Conservation (phyloP, 1,284 basidiomycete species). For the Trichosporon ovoides region DNA sequence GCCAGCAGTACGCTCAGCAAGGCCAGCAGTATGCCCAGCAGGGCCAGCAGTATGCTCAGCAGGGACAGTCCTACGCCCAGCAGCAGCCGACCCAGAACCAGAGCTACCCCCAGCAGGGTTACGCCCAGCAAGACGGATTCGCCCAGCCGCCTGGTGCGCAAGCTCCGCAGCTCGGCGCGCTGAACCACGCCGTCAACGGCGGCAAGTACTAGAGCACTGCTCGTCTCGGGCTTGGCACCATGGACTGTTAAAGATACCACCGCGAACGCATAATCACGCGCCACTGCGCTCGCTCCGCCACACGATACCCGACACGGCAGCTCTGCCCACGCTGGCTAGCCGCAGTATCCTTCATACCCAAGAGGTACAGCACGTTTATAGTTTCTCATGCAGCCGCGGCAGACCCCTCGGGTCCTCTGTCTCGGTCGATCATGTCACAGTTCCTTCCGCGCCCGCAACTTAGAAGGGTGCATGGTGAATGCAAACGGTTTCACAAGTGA, state of each 20-base stretch:
- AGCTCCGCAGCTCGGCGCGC: background rate
- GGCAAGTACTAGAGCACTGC: background rate
- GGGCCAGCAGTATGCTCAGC: background rate
- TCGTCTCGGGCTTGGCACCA: background rate
- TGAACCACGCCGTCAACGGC: background rate
- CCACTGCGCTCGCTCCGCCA: no score
- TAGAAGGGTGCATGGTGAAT: no score
- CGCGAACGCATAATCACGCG: background rate
- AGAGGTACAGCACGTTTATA: no score
- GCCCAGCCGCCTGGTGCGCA: background rate
- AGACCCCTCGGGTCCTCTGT: no score
- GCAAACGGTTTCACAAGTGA: no score
- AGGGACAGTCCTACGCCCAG: no score
- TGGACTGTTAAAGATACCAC: background rate
- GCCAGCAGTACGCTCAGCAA: background rate
- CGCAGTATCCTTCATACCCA: no score
- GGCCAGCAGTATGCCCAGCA: background rate
- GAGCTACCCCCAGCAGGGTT: background rate
- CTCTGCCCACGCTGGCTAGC: no score
- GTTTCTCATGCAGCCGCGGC: no score
- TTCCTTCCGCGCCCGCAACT: no score
- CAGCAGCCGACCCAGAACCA: background rate
- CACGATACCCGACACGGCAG: no score
- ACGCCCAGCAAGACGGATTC: background rate
- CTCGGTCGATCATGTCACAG: no score